Evolutionary conservation across 2,329 filamentous ascomycete species (phyloP).

Genomic region (Phoma sp.): DNA sequence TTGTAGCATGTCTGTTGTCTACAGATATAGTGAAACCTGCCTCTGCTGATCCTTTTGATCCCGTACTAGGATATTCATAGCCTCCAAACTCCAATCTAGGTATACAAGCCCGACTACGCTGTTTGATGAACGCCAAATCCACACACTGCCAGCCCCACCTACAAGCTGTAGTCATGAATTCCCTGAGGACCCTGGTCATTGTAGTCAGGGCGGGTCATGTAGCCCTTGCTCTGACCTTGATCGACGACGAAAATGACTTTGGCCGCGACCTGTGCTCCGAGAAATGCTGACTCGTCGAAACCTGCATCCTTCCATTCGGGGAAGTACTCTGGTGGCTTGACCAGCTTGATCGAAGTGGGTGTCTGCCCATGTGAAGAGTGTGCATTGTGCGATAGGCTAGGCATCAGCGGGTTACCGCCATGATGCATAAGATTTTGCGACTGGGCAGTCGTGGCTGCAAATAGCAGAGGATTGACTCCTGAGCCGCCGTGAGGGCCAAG

Average conservation of each 20-base stretch:
- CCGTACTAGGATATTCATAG: conserved; percentile 31
- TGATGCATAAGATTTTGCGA: conserved; percentile 58
- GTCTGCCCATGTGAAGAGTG: conserved; percentile 75
- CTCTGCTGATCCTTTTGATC: conserved; percentile 12
- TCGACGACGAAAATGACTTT: conserved; percentile 76
- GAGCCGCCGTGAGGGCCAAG: conserved; percentile 57
- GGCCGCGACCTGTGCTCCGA: conserved; percentile 86
- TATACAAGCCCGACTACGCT: conserved; percentile 20
- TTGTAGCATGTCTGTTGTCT: not conserved
- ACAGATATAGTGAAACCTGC: not conserved
- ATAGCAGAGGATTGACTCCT: conserved; percentile 86
- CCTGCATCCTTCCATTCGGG: conserved; percentile 83
- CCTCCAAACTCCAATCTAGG: conserved; percentile 29
- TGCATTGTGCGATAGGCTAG: conserved; percentile 55
- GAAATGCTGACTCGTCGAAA: conserved; percentile 82
- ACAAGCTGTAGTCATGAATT: conserved; percentile 64
- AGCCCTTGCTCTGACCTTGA: conserved; percentile 71
- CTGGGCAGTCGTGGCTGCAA: conserved; percentile 84
- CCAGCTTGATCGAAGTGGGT: conserved; percentile 82
- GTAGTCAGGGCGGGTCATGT: conserved; percentile 72
- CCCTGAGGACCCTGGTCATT: conserved; percentile 71
- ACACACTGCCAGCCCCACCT: conserved; percentile 1
- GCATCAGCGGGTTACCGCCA: conserved; percentile 40
- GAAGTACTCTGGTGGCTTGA: conserved; percentile 82
- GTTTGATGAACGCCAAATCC: not conserved